phyloP scores from a whole-genome alignment of 2,329 filamentous ascomycete genomes.

The Hypoxylon sp. region DNA sequence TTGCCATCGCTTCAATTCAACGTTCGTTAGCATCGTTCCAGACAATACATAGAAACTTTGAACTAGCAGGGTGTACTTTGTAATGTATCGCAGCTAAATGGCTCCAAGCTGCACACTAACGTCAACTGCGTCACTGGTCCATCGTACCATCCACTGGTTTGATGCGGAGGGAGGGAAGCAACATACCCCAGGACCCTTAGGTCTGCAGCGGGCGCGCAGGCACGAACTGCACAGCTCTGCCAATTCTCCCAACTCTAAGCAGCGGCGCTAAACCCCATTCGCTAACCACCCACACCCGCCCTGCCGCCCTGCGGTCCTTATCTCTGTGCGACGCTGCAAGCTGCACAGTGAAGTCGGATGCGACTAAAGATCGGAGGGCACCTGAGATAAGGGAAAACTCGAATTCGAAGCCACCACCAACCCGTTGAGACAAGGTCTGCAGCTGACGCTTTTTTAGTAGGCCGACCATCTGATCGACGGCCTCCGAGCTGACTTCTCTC shows the following conservation, averaged over 20 bases:
- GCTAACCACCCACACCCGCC: slow-evolving; percentile 14
- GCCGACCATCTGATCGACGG: slow-evolving; percentile 29
- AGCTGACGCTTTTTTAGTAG: slow-evolving; percentile 29
- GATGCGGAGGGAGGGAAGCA: slow-evolving; percentile 19
- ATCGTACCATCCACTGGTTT: slow-evolving; percentile 4
- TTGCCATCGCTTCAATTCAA: slow-evolving; percentile 5
- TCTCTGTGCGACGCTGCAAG: slow-evolving; percentile 42
- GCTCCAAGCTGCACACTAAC: slow-evolving; percentile 7
- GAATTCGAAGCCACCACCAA: slow-evolving; percentile 36
- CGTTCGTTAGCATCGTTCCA: not conserved
- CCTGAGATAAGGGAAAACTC: slow-evolving; percentile 42
- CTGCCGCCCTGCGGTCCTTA: slow-evolving; percentile 46
- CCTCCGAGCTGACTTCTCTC: slow-evolving; percentile 6
- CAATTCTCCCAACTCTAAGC: not conserved
- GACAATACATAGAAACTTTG: slow-evolving; percentile 7
- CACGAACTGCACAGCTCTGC: slow-evolving; percentile 28
- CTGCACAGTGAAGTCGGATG: slow-evolving; percentile 28
- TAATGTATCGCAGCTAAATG: not conserved
- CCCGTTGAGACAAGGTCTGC: slow-evolving; percentile 18
- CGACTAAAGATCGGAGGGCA: slow-evolving; percentile 33
- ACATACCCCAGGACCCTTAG: slow-evolving; percentile 23
- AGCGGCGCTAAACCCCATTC: slow-evolving; percentile 45
- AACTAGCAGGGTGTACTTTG: not conserved
- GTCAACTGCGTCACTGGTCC: slow-evolving; percentile 28
- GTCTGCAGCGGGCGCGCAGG: slow-evolving; percentile 31